Evolutionary conservation across 2,329 filamentous ascomycete genomes (phyloP), one percentile per base, ranked within the genome.

Genomic region (Sarocladium kiliense): DNA sequence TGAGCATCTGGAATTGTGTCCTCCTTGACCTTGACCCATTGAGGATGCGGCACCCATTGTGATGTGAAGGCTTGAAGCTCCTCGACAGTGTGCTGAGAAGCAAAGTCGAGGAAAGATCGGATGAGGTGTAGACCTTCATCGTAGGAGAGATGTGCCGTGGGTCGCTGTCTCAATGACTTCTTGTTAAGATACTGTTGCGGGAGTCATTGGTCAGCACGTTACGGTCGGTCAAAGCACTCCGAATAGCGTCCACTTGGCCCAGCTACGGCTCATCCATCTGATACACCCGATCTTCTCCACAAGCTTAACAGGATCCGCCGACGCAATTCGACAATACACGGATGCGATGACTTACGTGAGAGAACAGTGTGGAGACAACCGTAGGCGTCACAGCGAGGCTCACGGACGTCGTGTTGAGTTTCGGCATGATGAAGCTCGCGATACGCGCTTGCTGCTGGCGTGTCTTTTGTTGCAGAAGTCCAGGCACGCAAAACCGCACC

Each of bases 61-160:
- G 84, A 77, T 0, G 93, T 97, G 68, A 97, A 97, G 3, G 86
- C 84, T 66, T 99, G 94, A 27, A 97, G 73, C 60, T 97, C 91
- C 71, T 99, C 94, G 63, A 99, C 87, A 0, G 90, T 91, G 68
- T 97, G 90, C 59, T 90, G 86, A 1, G 93, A 91, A 3, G 91
- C 87, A 70, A 91, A 94, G 41, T 82, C 72, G 34, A 99, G 81
- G 70, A 99, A 97, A 34, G 87, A 83, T 51, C 91, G 89, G 63
- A 97, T 87, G 53, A 99, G 79, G 60, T 90, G 84, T 14, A 99
- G 80, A 36, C 92, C 93, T 73, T 97, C 89, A 67, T 97, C 89
- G 73, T 99, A 99, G 54, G 91, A 92, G 55, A 99, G 85, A 68
- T 96, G 90, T 1, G 89, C 88, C 1, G 90, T 96, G 1, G 93